Conservation (phyloP, 1,284 basidiomycete species). For the Cutaneotrichosporon mucoides region DNA sequence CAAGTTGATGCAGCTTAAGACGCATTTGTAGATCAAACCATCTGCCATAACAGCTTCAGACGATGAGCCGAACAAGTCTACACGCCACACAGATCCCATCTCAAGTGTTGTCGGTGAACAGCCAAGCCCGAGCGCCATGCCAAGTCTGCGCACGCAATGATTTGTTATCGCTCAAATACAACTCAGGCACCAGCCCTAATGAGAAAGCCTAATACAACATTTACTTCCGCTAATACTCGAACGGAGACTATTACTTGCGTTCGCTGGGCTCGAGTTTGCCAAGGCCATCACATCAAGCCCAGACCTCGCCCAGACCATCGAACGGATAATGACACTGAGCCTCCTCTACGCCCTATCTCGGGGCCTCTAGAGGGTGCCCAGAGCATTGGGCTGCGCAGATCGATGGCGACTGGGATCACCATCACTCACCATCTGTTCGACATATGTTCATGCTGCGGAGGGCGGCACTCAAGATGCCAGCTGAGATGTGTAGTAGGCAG, state of each 20-base stretch:
- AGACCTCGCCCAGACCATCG: no score
- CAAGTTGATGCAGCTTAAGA: no score
- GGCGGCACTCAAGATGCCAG: neutral
- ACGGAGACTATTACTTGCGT: neutral
- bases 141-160: neutral
- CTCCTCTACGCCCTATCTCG: neutral
- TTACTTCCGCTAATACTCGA: neutral
- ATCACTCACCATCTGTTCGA: neutral
- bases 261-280: neutral
- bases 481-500: no score
- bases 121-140: no score
- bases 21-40: no score
- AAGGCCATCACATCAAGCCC: neutral
- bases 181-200: no score
- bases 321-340: neutral
- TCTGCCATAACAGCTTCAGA: no score
- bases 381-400: neutral
- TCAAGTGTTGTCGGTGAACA: no score
- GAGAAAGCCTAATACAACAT: neutral
- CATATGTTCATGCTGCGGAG: neutral
- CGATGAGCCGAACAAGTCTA: no score
- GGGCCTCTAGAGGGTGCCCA: neutral
- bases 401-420: conserved; percentile 1
- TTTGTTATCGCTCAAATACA: no score
- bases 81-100: no score